These are phyloP conservation scores for Aeminium ludgeri DNA, from an alignment of 495 filamentous ascomycete genomes.

Conservation along the genomic window DNA sequence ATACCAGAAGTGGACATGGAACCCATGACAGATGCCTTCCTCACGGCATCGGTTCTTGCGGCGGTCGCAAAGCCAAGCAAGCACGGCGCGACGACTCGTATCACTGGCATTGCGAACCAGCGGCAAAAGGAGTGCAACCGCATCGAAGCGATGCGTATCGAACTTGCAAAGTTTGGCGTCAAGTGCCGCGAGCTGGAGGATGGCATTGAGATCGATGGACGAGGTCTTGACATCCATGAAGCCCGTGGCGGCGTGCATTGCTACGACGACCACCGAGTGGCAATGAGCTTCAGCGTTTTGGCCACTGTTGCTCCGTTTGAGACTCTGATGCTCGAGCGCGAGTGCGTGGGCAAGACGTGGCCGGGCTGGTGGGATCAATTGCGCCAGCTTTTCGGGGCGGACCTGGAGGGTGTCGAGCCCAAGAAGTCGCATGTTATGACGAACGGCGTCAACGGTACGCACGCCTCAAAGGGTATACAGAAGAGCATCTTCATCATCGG, in stretches of 20 bases:
- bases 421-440: slow-evolving; percentile 21
- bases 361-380: slow-evolving; percentile 95
- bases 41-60: slow-evolving; percentile 83
- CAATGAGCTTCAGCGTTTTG: slow-evolving; percentile 95
- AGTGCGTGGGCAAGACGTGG: slow-evolving; percentile 98
- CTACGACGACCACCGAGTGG: slow-evolving; percentile 95
- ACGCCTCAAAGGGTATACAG: slow-evolving; percentile 26
- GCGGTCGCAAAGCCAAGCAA: slow-evolving; percentile 51
- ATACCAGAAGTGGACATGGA: slow-evolving; percentile 86
- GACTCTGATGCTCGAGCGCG: slow-evolving; percentile 67
- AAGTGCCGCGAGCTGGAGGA: slow-evolving; percentile 75
- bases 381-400: slow-evolving; percentile 53
- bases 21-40: slow-evolving; percentile 97
- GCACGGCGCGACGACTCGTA: slow-evolving; percentile 51
- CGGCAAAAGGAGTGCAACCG: slow-evolving; percentile 97
- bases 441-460: slow-evolving; percentile 21
- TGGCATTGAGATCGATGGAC: slow-evolving; percentile 45
- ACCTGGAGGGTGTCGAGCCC: slow-evolving; percentile 52
- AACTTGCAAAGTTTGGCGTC: slow-evolving; percentile 92
- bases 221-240: slow-evolving; percentile 15
- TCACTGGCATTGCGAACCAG: slow-evolving; percentile 95
- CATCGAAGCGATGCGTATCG: slow-evolving; percentile 87
- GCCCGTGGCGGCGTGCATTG: slow-evolving; percentile 63
- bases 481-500: slow-evolving; percentile 84
- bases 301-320: slow-evolving; percentile 55